Evolutionary conservation across 305 asterid species (phyloP).

Genomic region (Fraxinus velutina): DNA sequence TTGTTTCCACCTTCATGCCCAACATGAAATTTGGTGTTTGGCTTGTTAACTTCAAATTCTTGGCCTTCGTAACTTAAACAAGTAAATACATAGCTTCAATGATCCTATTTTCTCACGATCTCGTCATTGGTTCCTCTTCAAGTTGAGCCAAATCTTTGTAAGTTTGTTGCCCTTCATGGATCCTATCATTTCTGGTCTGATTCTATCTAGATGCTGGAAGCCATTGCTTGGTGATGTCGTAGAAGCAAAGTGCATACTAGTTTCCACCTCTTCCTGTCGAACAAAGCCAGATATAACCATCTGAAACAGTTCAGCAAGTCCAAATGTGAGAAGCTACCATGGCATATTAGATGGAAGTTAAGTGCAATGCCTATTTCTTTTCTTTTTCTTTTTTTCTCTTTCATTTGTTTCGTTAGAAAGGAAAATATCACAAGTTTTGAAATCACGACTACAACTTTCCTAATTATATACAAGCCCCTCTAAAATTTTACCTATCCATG

Average conservation of each 20-base stretch:
- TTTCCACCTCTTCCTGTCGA: constrained; percentile 48
- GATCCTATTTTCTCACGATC: not conserved
- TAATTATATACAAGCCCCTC: not conserved
- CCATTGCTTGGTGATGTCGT: constrained; percentile 33
- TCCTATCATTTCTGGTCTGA: constrained; percentile 22
- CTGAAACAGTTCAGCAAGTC: constrained; percentile 7
- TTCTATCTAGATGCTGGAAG: constrained; percentile 37
- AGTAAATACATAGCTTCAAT: not conserved
- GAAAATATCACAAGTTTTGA: not conserved
- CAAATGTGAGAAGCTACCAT: not conserved
- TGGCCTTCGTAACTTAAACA: not conserved
- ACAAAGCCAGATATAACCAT: constrained; percentile 1
- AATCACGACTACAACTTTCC: not conserved
- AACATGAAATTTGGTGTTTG: no score
- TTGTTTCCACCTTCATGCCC: no score
- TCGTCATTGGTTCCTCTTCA: not conserved
- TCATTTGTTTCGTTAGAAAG: not conserved
- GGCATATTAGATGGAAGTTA: not conserved
- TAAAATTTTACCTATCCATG: not conserved
- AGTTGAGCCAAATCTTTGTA: not conserved
- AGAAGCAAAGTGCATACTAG: constrained; percentile 32
- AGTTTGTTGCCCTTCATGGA: not conserved
- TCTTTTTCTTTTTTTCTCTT: not conserved
- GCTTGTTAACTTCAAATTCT: no score
- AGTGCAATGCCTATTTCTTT: not conserved